These are phyloP conservation scores for Schizosaccharomyces cryophilus DNA, from an alignment of 805 yeast genomes.

Conservation along the genomic window DNA sequence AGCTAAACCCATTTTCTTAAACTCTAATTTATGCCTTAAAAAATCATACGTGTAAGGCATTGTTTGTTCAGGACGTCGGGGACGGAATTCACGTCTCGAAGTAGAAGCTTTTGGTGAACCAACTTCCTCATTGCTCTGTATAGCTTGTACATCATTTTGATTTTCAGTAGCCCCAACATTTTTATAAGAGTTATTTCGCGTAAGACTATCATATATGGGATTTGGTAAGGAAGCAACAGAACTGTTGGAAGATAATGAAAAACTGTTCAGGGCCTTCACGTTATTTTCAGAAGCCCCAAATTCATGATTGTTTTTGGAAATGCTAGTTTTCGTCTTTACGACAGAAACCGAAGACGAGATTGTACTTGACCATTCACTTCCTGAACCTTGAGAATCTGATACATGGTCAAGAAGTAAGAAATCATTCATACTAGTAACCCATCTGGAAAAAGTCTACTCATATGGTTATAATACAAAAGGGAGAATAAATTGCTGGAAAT, in stretches of 20 bases:
- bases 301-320: too few relatives aligned
- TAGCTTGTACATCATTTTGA: too few relatives aligned
- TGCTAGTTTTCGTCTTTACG: background rate
- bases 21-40: background rate
- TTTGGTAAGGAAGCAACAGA: background rate
- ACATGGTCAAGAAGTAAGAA: background rate
- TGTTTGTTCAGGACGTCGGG: background rate
- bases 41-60: conserved; percentile 1
- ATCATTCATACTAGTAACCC: background rate
- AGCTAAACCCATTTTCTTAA: background rate
- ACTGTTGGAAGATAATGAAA: too few relatives aligned
- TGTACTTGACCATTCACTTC: background rate
- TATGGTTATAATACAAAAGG: background rate
- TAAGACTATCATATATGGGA: background rate
- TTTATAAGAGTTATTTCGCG: background rate
- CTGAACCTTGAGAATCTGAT: background rate
- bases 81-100: background rate
- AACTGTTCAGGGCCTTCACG: too few relatives aligned
- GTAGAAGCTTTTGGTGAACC: background rate
- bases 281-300: too few relatives aligned
- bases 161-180: background rate
- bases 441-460: background rate
- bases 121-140: background rate
- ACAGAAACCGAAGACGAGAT: background rate
- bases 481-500: background rate